Evolutionary conservation across 1,284 basidiomycete genomes (phyloP), one percentile per base, ranked within the genome.

Genomic region (Fomitopsis pinicola): DNA sequence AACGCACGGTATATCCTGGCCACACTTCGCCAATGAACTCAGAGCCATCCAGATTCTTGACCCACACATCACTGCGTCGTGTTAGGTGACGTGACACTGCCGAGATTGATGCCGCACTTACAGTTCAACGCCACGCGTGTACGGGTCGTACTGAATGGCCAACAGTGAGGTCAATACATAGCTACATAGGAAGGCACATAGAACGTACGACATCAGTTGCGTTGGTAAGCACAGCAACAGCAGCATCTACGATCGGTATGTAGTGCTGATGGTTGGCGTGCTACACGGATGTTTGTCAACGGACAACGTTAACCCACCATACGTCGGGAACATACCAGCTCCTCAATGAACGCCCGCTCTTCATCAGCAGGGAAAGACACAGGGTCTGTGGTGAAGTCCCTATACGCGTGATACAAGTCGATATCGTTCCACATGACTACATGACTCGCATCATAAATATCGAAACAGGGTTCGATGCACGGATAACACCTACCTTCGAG

Each of bases 401-500:
- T 79, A 55, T 78, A 77, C 19, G 80, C 78, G 62, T 86, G 81
- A 65, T 85, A 87, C 52, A 87, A 65, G 70, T 89, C 88, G 60
- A 90, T 88, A 64, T 89, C 88, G 64, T 85, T 88, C 88, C 88
- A 89, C 75, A 83, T 83, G 35, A 81, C 82, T 84, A 33, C 22
- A 22, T 22, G 26, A 46, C 7, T 28, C 9, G 50, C 38, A 15
- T 40, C 38, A 33, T 33, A 2, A 33, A 33, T 2, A 33, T 33
- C 30, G 4, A 33, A 33, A 33, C 30, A 33, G 30, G 30, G 4
- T 33, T 33, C 30, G 22, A 33, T 33, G 5, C 30, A 33, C 30
- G 4, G 22, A 33, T 33, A 33, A 33, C 38, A 40, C 38, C 12
- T 14, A 40, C 38, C 38, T 15, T 40, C 38, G 5, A 40, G 38